These are phyloP conservation scores for Kodamaea suecica DNA, from an alignment of 1,139 yeast species.

Conservation along the genomic window DNA sequence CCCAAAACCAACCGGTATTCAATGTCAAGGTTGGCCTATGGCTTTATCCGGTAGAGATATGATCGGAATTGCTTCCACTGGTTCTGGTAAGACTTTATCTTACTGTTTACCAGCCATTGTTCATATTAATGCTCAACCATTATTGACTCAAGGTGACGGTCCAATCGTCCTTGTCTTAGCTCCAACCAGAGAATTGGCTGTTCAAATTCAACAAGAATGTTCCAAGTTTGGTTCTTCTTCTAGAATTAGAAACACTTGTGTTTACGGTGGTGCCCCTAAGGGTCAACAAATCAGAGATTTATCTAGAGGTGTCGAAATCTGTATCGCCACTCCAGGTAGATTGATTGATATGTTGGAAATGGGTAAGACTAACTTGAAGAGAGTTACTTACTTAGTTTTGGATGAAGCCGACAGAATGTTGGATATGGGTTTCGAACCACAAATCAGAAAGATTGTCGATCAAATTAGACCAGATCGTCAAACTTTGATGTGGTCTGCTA, in stretches of 20 bases:
- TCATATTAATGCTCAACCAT: conserved; percentile 97
- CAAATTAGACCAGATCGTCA: conserved; percentile 97
- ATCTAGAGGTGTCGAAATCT: conserved; percentile 90
- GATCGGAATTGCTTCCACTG: conserved; percentile 98
- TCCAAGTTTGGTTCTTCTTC: conserved; percentile 90
- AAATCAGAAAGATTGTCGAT: conserved; percentile 89
- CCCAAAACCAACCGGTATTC: conserved; percentile 91
- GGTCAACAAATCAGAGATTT: conserved; percentile 96
- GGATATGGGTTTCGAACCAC: conserved; percentile 98
- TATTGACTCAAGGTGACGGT: conserved; percentile 90
- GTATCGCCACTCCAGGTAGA: conserved; percentile 98
- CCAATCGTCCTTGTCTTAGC: conserved; percentile 95
- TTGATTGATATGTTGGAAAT: conserved; percentile 94
- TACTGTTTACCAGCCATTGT: conserved; percentile 96
- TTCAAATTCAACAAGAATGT: conserved; percentile 94
- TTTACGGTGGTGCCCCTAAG: conserved; percentile 98
- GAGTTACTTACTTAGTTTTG: conserved; percentile 93
- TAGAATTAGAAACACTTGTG: conserved; percentile 94
- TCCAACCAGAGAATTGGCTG: conserved; percentile 98
- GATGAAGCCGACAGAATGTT: conserved; percentile 97
- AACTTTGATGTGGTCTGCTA: conserved; percentile 99
- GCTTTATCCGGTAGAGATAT: conserved; percentile 97
- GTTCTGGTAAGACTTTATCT: conserved; percentile 97
- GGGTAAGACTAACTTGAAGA: conserved; percentile 90
- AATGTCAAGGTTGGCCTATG: conserved; percentile 99